phyloP scores from a whole-genome alignment of 306 rosid species.

The Medicago arabica region DNA sequence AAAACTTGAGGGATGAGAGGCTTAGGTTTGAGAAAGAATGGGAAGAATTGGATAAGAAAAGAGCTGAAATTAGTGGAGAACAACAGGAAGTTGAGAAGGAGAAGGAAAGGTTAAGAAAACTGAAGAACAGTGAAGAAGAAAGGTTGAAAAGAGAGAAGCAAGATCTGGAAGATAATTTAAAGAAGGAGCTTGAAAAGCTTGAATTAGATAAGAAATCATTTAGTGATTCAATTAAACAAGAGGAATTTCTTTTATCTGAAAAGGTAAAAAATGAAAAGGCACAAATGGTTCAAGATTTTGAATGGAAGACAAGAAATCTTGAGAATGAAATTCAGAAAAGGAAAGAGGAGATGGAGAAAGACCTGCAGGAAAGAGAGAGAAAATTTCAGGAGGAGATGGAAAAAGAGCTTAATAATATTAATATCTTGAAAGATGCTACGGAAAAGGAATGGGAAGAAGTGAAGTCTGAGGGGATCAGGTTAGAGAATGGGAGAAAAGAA shows the following conservation, averaged over 20 bases:
- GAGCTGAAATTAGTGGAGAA: conserved; percentile 56
- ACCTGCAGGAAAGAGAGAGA: conserved; percentile 60
- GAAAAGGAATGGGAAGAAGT: conserved; percentile 73
- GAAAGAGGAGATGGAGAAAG: conserved; percentile 64
- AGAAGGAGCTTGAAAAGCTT: conserved; percentile 70
- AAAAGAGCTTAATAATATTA: conserved; percentile 61
- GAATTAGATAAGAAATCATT: conserved; percentile 79
- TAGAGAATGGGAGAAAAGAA: conserved; percentile 66
- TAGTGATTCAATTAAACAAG: conserved; percentile 60
- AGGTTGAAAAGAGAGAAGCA: conserved; percentile 70
- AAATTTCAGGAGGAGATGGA: conserved; percentile 75
- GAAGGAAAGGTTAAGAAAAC: conserved; percentile 64
- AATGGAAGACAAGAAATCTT: conserved; percentile 60
- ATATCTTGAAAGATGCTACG: conserved; percentile 59
- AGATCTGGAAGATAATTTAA: conserved; percentile 53
- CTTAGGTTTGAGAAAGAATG: conserved; percentile 85
- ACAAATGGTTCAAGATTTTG: conserved; percentile 72
- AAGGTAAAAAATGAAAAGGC: conserved; percentile 58
- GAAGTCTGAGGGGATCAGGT: conserved; percentile 54
- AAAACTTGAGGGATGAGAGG: conserved; percentile 75
- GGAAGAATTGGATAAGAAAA: conserved; percentile 82
- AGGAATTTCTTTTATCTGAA: conserved; percentile 63
- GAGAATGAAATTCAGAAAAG: conserved; percentile 64
- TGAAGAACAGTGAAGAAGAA: conserved; percentile 61
- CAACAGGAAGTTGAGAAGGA: conserved; percentile 58